These are phyloP conservation scores for Ogataea wickerhamii DNA, from an alignment of 805 yeast genomes.

Conservation along the genomic window DNA sequence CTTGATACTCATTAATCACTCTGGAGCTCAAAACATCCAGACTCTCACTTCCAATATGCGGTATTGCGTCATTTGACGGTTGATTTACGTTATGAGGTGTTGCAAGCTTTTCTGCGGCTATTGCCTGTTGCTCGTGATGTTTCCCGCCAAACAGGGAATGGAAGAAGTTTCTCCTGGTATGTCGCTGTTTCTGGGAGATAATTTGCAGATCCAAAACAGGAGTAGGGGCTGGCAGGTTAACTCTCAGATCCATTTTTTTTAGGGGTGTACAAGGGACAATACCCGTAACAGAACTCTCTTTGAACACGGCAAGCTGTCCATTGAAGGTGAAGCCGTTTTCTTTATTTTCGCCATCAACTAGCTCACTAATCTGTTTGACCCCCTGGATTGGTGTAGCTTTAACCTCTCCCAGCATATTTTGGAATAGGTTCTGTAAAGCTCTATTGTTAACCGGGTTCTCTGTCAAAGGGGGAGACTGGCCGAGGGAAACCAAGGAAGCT, in stretches of 20 bases:
- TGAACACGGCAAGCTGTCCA: slow-evolving; percentile 50
- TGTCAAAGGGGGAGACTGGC: slow-evolving; percentile 2
- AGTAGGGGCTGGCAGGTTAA: slow-evolving; percentile 17
- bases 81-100: background rate
- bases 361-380: slow-evolving; percentile 23
- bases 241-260: slow-evolving; percentile 50
- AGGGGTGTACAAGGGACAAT: slow-evolving; percentile 69
- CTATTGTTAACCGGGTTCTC: slow-evolving; percentile 6
- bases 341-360: slow-evolving; percentile 16
- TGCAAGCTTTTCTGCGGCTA: background rate
- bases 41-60: slow-evolving; percentile 27
- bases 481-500: slow-evolving; percentile 32
- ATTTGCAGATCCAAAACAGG: background rate
- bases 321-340: slow-evolving; percentile 45
- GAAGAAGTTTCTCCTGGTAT: slow-evolving; percentile 9
- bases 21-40: slow-evolving; percentile 68
- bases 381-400: slow-evolving; percentile 33
- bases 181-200: slow-evolving; percentile 2
- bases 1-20: slow-evolving; percentile 65
- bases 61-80: background rate
- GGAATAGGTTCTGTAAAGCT: slow-evolving; percentile 25
- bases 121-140: background rate
- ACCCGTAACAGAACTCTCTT: slow-evolving; percentile 37
- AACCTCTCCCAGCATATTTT: slow-evolving; percentile 28
- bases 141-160: slow-evolving; percentile 5